Percentiles rank a stretch among this genome's conserved stretches.
Evolutionary conservation across 1,284 basidiomycete genomes (phyloP).

Genomic region (Malassezia dermatis): DNA sequence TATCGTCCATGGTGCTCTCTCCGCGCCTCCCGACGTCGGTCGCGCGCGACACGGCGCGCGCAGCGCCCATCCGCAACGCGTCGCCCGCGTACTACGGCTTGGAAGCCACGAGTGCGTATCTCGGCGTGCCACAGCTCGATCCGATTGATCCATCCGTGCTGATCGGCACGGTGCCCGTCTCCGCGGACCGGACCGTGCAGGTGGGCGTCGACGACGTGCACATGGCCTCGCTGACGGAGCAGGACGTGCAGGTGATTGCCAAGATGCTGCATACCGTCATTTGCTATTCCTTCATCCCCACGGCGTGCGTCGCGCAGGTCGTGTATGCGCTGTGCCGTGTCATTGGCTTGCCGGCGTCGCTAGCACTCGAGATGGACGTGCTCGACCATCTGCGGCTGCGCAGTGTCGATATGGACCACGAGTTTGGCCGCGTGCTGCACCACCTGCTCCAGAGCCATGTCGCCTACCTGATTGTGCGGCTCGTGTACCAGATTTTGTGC

Average conservation of each 20-base stretch:
- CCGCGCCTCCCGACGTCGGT: neutral
- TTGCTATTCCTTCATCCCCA: conserved; percentile 37
- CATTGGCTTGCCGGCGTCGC: conserved; percentile 28
- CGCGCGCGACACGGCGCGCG: neutral
- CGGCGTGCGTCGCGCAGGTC: conserved; percentile 27
- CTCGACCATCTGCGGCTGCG: conserved; percentile 17
- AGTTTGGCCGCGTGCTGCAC: conserved; percentile 24
- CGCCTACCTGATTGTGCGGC: conserved; percentile 36
- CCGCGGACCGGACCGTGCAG: conserved; percentile 17
- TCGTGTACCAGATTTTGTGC: conserved; percentile 26
- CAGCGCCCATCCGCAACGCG: neutral
- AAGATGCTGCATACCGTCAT: conserved; percentile 36
- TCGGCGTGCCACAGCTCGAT: conserved; percentile 22
- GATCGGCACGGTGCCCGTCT: conserved; percentile 14
- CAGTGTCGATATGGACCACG: conserved; percentile 18
- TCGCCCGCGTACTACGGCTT: conserved; percentile 34
- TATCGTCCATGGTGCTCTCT: conserved; percentile 1
- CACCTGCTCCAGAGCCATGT: conserved; percentile 43
- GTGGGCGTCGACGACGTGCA: conserved; percentile 9
- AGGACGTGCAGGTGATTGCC: conserved; percentile 32
- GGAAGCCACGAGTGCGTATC: conserved; percentile 29
- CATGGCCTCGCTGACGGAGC: conserved; percentile 25
- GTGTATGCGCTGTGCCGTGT: conserved; percentile 34
- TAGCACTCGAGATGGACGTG: conserved; percentile 8
- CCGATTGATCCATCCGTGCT: conserved; percentile 19